Conservation (phyloP, 2,329 filamentous ascomycete genomes). For the Phialocephala sp. region DNA sequence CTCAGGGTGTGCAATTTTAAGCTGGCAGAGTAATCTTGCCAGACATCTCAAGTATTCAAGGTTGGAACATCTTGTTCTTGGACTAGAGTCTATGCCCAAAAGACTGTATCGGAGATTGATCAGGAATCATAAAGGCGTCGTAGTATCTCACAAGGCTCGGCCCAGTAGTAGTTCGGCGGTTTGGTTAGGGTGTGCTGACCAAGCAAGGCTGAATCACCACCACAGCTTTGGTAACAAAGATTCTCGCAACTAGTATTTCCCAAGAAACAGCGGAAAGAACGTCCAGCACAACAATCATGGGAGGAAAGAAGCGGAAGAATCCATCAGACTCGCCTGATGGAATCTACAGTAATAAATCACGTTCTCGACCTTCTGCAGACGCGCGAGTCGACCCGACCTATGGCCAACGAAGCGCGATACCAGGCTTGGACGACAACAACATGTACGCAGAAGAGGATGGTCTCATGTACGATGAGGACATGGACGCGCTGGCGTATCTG, state of each 20-base stretch:
- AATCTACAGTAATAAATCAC: slow-evolving; percentile 35
- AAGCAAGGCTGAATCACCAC: slow-evolving; percentile 8
- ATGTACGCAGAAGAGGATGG: slow-evolving; percentile 53
- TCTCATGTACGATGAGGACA: slow-evolving; percentile 69
- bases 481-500: slow-evolving; percentile 71
- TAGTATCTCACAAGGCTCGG: background rate
- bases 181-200: background rate
- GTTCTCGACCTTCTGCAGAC: slow-evolving; percentile 33
- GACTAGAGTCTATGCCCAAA: background rate
- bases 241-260: background rate
- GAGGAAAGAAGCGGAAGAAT: slow-evolving; percentile 34
- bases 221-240: background rate
- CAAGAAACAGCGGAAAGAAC: background rate
- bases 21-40: background rate
- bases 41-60: slow-evolving; percentile 10
- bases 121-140: too few species aligned
- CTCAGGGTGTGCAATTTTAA: background rate
- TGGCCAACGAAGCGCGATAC: slow-evolving; percentile 75
- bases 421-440: slow-evolving; percentile 59
- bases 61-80: slow-evolving; percentile 1
- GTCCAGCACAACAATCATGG: slow-evolving; percentile 20
- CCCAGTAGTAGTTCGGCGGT: too few species aligned
- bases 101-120: too few species aligned
- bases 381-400: slow-evolving; percentile 64
- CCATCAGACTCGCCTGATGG: slow-evolving; percentile 23